Evolutionary conservation across 2,329 filamentous ascomycete genomes (phyloP), one percentile per base, ranked within the genome.

Genomic region (Apiospora arundinis): DNA sequence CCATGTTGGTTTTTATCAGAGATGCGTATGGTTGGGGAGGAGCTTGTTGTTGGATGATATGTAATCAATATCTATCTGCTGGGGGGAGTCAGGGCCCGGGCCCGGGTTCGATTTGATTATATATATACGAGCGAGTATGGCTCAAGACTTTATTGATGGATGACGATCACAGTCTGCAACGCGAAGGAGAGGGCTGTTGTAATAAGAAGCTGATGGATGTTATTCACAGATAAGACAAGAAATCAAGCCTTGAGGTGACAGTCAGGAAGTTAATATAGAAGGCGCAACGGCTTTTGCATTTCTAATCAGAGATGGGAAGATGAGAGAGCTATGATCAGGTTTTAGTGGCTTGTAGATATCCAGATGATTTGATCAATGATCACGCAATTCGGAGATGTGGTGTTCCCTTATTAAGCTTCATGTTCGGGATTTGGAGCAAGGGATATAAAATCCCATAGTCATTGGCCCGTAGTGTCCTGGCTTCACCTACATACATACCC

Each of bases 1-100:
- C 81, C 83, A 85, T 85, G 73, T 71, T 75, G 69, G 52, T 16
- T 37, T 21, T 16, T 2, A 9, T 40, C 5, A 11, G 49, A 14
- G 70, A 74, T 28, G 6, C 12, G 21, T 25, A 14, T 16, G 4
- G 7, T 23, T 23, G 5, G 6, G 21, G 37, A 11, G n/a, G 32
- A 37, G 63, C 42, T 66, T 14, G 37, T 25, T 45, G 37, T 18
- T 32, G 49, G 18, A 40, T 28, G 49, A 25, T 32, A 28, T n/a
- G n/a, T n/a, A n/a, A n/a, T 18, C 14, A 12, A 52, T 12, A 23
- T 32, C 32, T 32, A 4, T 25, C 7, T n/a, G n/a, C n/a, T n/a
- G n/a, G n/a, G n/a, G 25, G 2, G 14, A 28, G 25, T 32, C 0
- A 28, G 14, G 5, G 28, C 18, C 3, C 32, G 5, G 8, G 14